These are phyloP conservation scores for sorghum (Sorghum bicolor) DNA, from an alignment of 176 grass and related monocot genomes.

Conservation along the genomic window DNA sequence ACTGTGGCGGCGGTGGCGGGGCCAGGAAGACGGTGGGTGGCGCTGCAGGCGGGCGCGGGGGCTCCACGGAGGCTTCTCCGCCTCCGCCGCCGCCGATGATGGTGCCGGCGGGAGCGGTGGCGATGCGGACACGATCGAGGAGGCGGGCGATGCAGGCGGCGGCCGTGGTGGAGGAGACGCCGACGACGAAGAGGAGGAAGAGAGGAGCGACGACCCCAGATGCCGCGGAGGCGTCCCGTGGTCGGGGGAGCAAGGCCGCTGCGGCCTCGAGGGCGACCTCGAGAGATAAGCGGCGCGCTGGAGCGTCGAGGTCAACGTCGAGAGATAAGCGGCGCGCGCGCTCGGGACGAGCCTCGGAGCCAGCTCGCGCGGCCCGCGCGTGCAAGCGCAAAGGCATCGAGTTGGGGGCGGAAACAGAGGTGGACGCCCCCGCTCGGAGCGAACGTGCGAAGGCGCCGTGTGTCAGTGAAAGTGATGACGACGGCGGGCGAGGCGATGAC, in stretches of 20 bases:
- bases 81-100: neutral
- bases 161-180: neutral
- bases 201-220: neutral
- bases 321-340: neutral
- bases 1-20: neutral
- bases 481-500: neutral
- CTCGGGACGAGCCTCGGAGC: neutral
- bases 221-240: neutral
- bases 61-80: neutral
- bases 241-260: neutral
- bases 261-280: neutral
- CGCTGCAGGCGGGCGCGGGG: neutral
- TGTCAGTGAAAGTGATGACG: neutral
- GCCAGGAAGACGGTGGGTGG: neutral
- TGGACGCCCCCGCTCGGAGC: neutral
- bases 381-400: neutral
- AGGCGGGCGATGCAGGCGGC: conserved; percentile 19
- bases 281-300: neutral
- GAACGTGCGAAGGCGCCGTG: conserved; percentile 18
- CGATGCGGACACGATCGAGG: conserved; percentile 47
- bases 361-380: neutral
- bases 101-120: conserved; percentile 27
- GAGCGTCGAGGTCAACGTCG: neutral
- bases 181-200: conserved; percentile 27
- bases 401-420: neutral